These are phyloP conservation scores for Plasmodium falciparum DNA, from an alignment of 169 alveolate genomes.

Conservation along the genomic window DNA sequence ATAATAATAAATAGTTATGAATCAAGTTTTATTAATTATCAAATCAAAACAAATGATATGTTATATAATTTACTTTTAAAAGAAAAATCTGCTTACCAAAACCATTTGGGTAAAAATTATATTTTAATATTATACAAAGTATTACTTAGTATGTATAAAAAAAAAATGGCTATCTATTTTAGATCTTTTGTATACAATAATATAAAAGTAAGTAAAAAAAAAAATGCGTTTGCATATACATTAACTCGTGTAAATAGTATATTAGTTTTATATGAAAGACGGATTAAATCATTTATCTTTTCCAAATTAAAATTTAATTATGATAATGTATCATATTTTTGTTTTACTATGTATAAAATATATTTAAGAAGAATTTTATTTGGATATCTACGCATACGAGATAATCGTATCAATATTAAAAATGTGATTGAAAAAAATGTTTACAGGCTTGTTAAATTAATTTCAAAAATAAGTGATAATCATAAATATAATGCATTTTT, in stretches of 20 bases:
- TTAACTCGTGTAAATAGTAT: constrained; percentile 43
- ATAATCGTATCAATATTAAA: constrained; percentile 13
- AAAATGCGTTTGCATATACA: constrained; percentile 38
- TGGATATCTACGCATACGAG: constrained; percentile 51
- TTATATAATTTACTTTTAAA: constrained; percentile 37
- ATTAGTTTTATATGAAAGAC: constrained; percentile 22
- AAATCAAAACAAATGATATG: constrained; percentile 41
- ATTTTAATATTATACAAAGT: constrained; percentile 10
- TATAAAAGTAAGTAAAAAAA: constrained; percentile 26
- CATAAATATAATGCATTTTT: constrained; percentile 54
- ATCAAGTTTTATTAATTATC: constrained; percentile 43
- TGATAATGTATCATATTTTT: constrained; percentile 37
- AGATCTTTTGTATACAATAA: constrained; percentile 24
- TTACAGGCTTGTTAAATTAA: not conserved
- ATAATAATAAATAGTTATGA: constrained; percentile 34
- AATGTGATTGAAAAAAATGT: constrained; percentile 43
- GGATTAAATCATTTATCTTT: constrained; percentile 6
- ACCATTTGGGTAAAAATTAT: constrained; percentile 20
- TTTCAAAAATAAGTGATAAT: constrained; percentile 14
- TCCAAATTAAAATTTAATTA: constrained; percentile 47
- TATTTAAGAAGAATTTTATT: constrained; percentile 28
- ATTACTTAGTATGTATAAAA: constrained; percentile 25
- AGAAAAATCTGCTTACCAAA: constrained; percentile 52
- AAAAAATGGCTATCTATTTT: constrained; percentile 29
- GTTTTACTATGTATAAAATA: constrained; percentile 40